Evolutionary conservation across 2,329 filamentous ascomycete species (phyloP), one percentile per base, ranked within the genome.

Genomic region (Pleoardoris graminearum): DNA sequence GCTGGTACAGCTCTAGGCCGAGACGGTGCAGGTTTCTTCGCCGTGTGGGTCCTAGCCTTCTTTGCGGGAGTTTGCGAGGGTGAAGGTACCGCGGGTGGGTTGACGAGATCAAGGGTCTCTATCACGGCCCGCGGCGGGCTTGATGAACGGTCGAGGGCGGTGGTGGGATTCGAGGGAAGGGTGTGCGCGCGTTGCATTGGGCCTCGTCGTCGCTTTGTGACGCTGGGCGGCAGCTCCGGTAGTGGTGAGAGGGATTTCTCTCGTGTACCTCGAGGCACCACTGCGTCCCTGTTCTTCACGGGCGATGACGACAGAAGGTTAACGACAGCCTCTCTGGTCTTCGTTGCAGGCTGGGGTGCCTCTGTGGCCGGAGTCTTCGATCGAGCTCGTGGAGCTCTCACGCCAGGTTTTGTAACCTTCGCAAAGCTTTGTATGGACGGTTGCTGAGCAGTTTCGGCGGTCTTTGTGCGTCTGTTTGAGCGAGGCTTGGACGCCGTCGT

Each of bases 151-250:
- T 55, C 55, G 5, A 49, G 16, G 10, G 41, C 23, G 2, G 45
- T 39, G 29, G 51, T 54, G 1, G 50, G 46, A 17, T 64, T 52
- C 1, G 61, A 48, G 0, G 69, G 69, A 8, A 69, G 56, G 1
- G 69, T 73, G 4, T 66, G 63, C 8, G 69, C 70, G 32, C 70
- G 68, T 45, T 70, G 66, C n/a, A 72, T 67, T 8, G 66, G 69
- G 21, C 50, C 63, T 32, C 68, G 58, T 43, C 60, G 59, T 54
- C 65, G 58, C 42, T 69, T 72, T 14, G 64, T 67, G 4, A 69
- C 62, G 29, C 63, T 71, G 4, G 68, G 41, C 25, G 70, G 65
- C 2, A 68, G 22, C 4, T 70, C 63, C 47, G 55, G 53, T 4
- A 59, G 22, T 1, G 62, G 66, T 6, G 65, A 58, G 5, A 58